These are phyloP conservation scores for Jacaranda copaia DNA, from an alignment of 257 asterid genomes.

Conservation along the genomic window DNA sequence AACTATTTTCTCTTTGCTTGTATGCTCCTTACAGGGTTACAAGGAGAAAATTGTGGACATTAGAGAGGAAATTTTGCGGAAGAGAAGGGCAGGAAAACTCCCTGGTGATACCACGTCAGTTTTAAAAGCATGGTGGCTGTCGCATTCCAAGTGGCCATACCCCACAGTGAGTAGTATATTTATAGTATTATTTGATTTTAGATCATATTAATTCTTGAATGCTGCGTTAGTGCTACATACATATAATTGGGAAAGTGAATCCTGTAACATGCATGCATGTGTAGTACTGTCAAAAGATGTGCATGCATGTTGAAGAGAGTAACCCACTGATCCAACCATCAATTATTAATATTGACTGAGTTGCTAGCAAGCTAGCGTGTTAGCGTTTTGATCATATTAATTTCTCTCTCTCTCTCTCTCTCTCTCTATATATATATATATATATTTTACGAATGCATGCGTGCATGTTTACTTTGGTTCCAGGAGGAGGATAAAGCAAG, in stretches of 20 bases:
- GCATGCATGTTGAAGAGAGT: too few relatives aligned
- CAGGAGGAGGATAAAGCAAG: slow-evolving; percentile 78
- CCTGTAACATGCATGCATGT: not conserved
- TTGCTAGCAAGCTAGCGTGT: too few relatives aligned
- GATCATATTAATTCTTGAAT: not conserved
- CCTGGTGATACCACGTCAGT: slow-evolving; percentile 69
- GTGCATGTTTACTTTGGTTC: not conserved
- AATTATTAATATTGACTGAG: too few relatives aligned
- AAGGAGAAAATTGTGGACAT: slow-evolving; percentile 68
- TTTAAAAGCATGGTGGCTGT: slow-evolving; percentile 67
- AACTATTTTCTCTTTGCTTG: not conserved
- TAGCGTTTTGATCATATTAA: too few relatives aligned
- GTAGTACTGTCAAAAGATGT: too few relatives aligned
- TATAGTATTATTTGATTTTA: too few relatives aligned
- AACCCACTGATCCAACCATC: too few relatives aligned
- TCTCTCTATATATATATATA: too few relatives aligned
- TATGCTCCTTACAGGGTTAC: slow-evolving; percentile 51
- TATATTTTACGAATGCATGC: too few relatives aligned
- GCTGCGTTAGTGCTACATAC: not conserved
- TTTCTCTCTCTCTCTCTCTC: too few relatives aligned
- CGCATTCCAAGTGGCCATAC: slow-evolving; percentile 71
- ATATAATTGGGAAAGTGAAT: not conserved
- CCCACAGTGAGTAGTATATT: slow-evolving; percentile 54
- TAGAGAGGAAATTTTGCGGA: slow-evolving; percentile 67
- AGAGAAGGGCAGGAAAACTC: slow-evolving; percentile 72